A percentile compares a stretch with the other conserved stretches of the same genome.
These are phyloP conservation scores for Imleria badia DNA, from an alignment of 768 basidiomycete species.

Conservation along the genomic window DNA sequence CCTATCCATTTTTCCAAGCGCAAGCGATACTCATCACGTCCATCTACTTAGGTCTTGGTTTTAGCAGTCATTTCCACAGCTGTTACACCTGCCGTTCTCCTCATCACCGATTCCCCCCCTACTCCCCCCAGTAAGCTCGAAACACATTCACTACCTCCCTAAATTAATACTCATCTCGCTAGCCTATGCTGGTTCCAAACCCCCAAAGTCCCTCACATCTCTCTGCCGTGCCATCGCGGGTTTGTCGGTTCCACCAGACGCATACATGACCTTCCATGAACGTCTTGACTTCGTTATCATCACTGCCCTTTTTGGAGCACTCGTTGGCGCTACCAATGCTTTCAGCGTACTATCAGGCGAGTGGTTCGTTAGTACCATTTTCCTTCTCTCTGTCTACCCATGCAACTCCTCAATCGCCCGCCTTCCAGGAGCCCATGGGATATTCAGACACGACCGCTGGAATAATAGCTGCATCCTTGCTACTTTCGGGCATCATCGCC, in stretches of 20 bases:
- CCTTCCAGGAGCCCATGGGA: constrained; percentile 61
- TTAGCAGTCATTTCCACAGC: constrained; percentile 72
- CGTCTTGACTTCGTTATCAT: constrained; percentile 70
- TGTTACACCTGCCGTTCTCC: constrained; percentile 53
- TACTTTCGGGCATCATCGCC: constrained; percentile 69
- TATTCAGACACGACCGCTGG: constrained; percentile 69
- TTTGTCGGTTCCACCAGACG: constrained; percentile 36
- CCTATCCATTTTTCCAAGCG: not conserved
- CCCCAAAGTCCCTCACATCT: constrained; percentile 51
- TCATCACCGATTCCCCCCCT: constrained; percentile 63
- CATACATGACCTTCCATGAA: constrained; percentile 62
- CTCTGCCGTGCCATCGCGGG: constrained; percentile 57
- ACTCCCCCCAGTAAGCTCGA: constrained; percentile 68
- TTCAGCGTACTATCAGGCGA: constrained; percentile 68
- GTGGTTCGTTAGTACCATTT: constrained; percentile 52
- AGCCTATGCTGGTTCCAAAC: constrained; percentile 71
- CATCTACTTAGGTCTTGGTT: constrained; percentile 53
- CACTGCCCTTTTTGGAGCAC: constrained; percentile 56
- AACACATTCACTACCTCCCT: not conserved
- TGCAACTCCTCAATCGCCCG: not conserved
- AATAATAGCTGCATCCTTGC: constrained; percentile 65
- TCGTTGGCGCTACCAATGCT: constrained; percentile 63
- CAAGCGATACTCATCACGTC: not conserved
- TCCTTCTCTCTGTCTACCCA: not conserved
- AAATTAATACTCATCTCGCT: not conserved